phyloP scores from a whole-genome alignment of 2,329 filamentous ascomycete species.

The Aspergillus sp. region DNA sequence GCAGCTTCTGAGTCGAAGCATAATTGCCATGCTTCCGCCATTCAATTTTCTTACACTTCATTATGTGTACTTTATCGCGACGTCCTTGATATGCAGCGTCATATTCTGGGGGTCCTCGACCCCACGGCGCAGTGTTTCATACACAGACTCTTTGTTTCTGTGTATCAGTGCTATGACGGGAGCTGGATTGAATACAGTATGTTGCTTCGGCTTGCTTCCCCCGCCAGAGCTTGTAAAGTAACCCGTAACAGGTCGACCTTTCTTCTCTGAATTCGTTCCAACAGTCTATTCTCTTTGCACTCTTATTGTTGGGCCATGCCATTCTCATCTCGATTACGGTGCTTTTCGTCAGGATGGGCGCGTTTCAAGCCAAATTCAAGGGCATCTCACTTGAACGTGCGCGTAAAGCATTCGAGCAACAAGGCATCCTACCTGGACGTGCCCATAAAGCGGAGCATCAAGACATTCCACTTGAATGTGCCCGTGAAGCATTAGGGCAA shows the following conservation, averaged over 20 bases:
- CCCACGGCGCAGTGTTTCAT: slow-evolving; percentile 55
- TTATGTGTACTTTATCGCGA: slow-evolving; percentile 65
- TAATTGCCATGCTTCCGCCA: slow-evolving; percentile 34
- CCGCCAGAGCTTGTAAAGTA: not conserved
- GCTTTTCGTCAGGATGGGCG: slow-evolving; percentile 60
- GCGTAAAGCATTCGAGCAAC: slow-evolving; percentile 11
- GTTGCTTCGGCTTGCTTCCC: not conserved
- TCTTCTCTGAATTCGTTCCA: slow-evolving; percentile 67
- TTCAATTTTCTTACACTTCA: slow-evolving; percentile 67
- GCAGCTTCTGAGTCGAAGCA: slow-evolving; percentile 23
- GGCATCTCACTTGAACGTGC: slow-evolving; percentile 48
- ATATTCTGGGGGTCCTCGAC: slow-evolving; percentile 61
- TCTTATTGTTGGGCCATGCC: slow-evolving; percentile 66
- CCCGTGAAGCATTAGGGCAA: slow-evolving; percentile 13
- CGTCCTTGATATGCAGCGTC: slow-evolving; percentile 57
- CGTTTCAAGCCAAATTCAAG: slow-evolving; percentile 64
- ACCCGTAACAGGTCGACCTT: slow-evolving; percentile 44
- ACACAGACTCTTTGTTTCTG: slow-evolving; percentile 67
- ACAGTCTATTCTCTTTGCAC: slow-evolving; percentile 64
- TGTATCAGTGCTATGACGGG: slow-evolving; percentile 67
- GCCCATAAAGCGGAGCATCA: slow-evolving; percentile 11
- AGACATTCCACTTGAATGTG: slow-evolving; percentile 45
- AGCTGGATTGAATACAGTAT: slow-evolving; percentile 65
- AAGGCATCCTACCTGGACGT: slow-evolving; percentile 48
- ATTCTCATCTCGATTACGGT: slow-evolving; percentile 69